Evolutionary conservation across 2,329 filamentous ascomycete genomes (phyloP), one percentile per base, ranked within the genome.

Genomic region (Neonectria faginata): DNA sequence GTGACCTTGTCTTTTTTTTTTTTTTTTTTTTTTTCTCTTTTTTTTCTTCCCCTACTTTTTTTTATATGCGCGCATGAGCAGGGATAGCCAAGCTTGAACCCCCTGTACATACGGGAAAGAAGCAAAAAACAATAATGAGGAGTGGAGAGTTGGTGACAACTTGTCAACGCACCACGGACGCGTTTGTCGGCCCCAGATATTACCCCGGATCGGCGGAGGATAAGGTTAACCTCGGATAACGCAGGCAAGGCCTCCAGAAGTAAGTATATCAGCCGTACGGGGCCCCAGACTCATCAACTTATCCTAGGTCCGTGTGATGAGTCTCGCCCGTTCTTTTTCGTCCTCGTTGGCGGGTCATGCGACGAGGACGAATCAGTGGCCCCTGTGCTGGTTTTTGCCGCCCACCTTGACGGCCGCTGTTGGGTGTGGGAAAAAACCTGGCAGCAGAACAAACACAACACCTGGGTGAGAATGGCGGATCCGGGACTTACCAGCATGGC

Each of bases 151-250:
- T 39, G 12, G 36, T 39, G 36, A 8, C 14, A n/a, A 39, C 36
- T 39, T 18, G 27, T 25, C 27, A 16, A 16, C 22, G 36, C 39
- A 42, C 14, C 53, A 16, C 18, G 39, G n/a, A 31, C 36, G 14
- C 22, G 20, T 18, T 20, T 27, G 20, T 54, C 51, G 25, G 42
- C 11, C 51, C 62, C 62, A 60, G 56, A 54, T 50, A 57, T 56
- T 67, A 67, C 66, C 66, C 66, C 66, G 64, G 66, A 68, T 65
- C 59, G 47, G 57, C 52, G 66, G 66, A 62, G 14, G 41, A 48
- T 61, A 44, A 47, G 62, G 29, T 57, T 66, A 56, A 54, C 64
- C 64, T 68, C 57, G 66, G 66, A 51, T 59, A 60, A 60, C 27
- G 31, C 27, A 25, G 22, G 33, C 22, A n/a, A 44, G 29, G 45